Conservation (phyloP, 2,329 filamentous ascomycete species). For the Aspergillus luchuensis region DNA sequence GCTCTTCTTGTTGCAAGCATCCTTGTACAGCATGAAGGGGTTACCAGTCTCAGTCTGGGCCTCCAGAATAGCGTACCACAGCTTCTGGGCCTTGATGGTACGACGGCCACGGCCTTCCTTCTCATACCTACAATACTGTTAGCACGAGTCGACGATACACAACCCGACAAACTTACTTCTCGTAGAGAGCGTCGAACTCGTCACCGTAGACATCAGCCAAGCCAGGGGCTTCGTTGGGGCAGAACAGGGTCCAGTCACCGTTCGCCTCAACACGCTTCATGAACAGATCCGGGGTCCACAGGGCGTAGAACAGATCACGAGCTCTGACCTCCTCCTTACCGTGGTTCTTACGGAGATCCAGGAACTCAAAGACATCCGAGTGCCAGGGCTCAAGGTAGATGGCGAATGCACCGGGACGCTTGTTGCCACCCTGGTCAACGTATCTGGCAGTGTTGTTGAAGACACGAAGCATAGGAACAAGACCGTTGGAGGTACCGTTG, state of each 20-base stretch:
- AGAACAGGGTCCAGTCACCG: constrained; percentile 96
- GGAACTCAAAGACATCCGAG: constrained; percentile 94
- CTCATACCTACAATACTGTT: constrained; percentile 67
- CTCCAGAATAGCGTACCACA: constrained; percentile 98
- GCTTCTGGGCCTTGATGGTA: constrained; percentile 95
- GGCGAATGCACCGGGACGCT: constrained; percentile 96
- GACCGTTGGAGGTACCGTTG: constrained; percentile 96
- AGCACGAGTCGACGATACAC: constrained; percentile 2
- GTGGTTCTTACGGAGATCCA: constrained; percentile 98
- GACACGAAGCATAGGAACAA: constrained; percentile 96
- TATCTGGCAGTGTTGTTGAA: constrained; percentile 99
- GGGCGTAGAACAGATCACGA: constrained; percentile 93
- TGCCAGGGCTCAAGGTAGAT: constrained; percentile 99
- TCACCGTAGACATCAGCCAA: constrained; percentile 96
- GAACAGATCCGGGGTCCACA: constrained; percentile 99
- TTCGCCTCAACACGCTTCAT: constrained; percentile 99
- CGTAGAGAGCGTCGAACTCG: constrained; percentile 93
- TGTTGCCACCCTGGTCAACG: constrained; percentile 98
- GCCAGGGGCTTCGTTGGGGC: constrained; percentile 92
- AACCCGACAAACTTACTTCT: constrained; percentile 49
- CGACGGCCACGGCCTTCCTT: constrained; percentile 81
- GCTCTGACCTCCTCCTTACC: constrained; percentile 98
- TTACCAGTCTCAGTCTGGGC: constrained; percentile 98
- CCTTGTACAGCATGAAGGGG: constrained; percentile 99
- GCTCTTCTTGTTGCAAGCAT: constrained; percentile 97